A percentile compares a stretch with the other conserved stretches of the same genome.
Evolutionary conservation across 2,329 filamentous ascomycete genomes (phyloP).

Genomic region (Sporothrix humicola): DNA sequence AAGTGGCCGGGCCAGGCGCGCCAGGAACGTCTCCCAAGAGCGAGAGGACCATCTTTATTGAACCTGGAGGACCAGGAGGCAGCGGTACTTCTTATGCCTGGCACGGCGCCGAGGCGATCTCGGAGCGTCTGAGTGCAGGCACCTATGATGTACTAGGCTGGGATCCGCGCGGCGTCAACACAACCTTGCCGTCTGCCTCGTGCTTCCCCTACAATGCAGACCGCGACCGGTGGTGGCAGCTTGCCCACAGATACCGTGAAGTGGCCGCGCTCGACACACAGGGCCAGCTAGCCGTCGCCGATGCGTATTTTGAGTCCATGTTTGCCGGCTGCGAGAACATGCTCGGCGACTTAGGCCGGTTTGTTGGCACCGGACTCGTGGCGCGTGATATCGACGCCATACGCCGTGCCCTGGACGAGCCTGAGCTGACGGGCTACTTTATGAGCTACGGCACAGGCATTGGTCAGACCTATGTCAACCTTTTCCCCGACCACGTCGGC

Average conservation of each 20-base stretch:
- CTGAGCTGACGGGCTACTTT: conserved; percentile 56
- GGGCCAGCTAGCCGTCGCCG: conserved; percentile 50
- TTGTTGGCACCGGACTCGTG: conserved; percentile 54
- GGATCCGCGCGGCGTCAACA: conserved; percentile 61
- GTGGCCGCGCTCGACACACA: conserved; percentile 44
- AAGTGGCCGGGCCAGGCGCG: conserved; percentile 50
- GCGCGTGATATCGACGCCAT: conserved; percentile 58
- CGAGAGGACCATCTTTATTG: conserved; percentile 55
- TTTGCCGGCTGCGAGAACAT: conserved; percentile 52
- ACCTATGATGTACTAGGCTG: conserved; percentile 58
- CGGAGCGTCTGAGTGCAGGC: conserved; percentile 51
- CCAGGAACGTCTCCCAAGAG: conserved; percentile 47
- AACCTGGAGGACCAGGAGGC: conserved; percentile 58
- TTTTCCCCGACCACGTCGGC: conserved; percentile 57
- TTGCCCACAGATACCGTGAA: conserved; percentile 49
- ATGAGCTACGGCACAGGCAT: conserved; percentile 60
- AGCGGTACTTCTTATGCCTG: conserved; percentile 52
- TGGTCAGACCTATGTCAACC: conserved; percentile 57
- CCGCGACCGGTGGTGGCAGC: conserved; percentile 54
- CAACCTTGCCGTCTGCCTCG: conserved; percentile 51
- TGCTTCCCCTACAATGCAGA: conserved; percentile 55
- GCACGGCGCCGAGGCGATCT: conserved; percentile 47
- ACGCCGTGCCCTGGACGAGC: conserved; percentile 52
- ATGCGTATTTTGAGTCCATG: conserved; percentile 54
- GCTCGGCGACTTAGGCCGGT: conserved; percentile 54